Conservation (phyloP, 192 early-diverging fungal genomes). For the Chytriomyces sp. region DNA sequence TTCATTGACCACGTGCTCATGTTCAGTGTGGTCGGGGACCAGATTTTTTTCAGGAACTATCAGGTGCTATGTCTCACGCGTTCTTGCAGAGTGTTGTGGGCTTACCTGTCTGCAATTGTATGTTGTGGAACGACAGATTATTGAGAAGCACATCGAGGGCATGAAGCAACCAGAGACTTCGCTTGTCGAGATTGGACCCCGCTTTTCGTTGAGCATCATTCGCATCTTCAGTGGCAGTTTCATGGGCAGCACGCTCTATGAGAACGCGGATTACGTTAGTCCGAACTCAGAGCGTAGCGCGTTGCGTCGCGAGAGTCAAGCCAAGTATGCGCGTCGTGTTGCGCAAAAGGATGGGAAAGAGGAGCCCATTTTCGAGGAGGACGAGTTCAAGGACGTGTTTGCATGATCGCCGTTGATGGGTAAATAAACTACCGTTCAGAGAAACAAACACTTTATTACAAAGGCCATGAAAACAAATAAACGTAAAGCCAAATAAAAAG, state of each 20-base stretch:
- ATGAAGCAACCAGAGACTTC: slow-evolving; percentile 72
- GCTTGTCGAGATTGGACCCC: slow-evolving; percentile 93
- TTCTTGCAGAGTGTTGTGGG: no score
- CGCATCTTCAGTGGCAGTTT: slow-evolving; percentile 95
- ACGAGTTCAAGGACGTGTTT: slow-evolving; percentile 29
- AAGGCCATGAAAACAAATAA: neutral
- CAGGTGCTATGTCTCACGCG: no score
- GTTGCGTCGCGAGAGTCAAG: neutral
- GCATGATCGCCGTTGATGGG: neutral
- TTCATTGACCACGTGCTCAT: slow-evolving; percentile 92
- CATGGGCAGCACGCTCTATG: slow-evolving; percentile 88
- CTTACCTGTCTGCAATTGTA: no score
- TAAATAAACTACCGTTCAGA: no score
- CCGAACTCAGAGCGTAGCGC: slow-evolving; percentile 54
- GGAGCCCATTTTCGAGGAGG: neutral
- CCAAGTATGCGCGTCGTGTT: slow-evolving; percentile 17
- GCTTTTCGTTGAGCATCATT: slow-evolving; percentile 92
- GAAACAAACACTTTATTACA: neutral
- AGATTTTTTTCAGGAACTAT: slow-evolving; percentile 97
- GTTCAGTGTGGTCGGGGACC: slow-evolving; percentile 61
- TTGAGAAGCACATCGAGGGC: slow-evolving; percentile 69
- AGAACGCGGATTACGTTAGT: slow-evolving; percentile 84
- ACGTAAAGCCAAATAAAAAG: neutral
- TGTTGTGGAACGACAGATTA: slow-evolving; percentile 56
- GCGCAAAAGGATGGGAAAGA: slow-evolving; percentile 27